phyloP scores from a whole-genome alignment of 2,329 filamentous ascomycete species.

The Cordyceps pruinosa region DNA sequence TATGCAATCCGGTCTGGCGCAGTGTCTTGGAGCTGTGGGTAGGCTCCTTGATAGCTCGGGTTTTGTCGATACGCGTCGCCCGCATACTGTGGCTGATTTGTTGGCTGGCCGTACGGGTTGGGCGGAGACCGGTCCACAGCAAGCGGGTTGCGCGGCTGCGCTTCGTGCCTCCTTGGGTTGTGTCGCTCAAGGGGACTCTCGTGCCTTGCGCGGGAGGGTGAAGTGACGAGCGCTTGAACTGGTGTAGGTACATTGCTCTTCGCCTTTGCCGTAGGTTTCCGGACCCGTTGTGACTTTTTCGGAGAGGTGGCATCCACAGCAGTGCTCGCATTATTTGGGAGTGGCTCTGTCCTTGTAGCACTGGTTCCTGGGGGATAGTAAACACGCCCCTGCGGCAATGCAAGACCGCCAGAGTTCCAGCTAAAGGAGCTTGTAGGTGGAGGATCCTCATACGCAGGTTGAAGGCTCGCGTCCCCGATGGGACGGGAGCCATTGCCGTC shows the following conservation, averaged over 20 bases:
- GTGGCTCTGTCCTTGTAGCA: slow-evolving; percentile 5
- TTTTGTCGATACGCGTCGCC: slow-evolving; percentile 1
- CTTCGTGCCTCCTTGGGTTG: slow-evolving; percentile 6
- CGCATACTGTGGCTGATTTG: neutral
- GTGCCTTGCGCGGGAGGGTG: slow-evolving; percentile 6
- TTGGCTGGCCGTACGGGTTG: neutral
- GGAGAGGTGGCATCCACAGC: neutral
- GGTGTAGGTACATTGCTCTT: neutral
- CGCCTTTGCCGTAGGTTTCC: neutral
- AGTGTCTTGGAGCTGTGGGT: neutral
- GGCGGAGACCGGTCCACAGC: neutral
- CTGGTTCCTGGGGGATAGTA: slow-evolving; percentile 15
- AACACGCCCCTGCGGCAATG: slow-evolving; percentile 16
- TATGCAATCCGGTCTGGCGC: neutral
- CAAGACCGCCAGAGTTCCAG: slow-evolving; percentile 8
- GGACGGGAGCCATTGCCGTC: slow-evolving; percentile 3
- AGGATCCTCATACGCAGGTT: neutral
- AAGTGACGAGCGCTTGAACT: neutral
- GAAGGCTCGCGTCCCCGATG: slow-evolving; percentile 1
- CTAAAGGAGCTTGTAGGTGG: neutral
- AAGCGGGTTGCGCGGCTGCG: neutral
- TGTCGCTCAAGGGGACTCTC: slow-evolving; percentile 11
- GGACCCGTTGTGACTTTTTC: neutral
- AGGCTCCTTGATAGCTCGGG: slow-evolving; percentile 4
- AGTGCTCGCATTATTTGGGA: neutral